Base-by-base conservation (phyloP, 2,329 filamentous ascomycete genomes). In the Venturia aucupariae region DNA sequence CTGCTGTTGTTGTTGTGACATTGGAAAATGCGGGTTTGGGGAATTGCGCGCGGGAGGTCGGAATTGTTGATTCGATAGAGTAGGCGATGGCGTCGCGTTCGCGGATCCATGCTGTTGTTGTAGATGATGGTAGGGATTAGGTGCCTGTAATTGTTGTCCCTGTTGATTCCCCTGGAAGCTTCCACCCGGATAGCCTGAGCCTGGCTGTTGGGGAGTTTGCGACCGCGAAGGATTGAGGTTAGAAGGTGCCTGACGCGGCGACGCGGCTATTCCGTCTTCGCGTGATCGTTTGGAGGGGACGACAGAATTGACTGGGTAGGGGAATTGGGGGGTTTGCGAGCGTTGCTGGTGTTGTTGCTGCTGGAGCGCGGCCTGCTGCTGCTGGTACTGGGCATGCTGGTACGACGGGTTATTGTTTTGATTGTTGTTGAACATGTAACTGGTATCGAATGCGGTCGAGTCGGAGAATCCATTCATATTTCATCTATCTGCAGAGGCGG, bases 11-110 rank as follows among this genome's bases (percentile, higher is more conserved):
- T 87, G 86, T 19, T 90, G 89, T 1, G 90, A 35, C 38, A 24
- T 24, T 24, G 63, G 92, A 74, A 95, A 96, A 32, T 38, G 42
- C 0, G 91, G 90, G 75, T 94, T 93, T 3, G 94, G 93, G 39
- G 94, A 97, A 75, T 97, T 90, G 71, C 92, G 82, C 73, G 89
- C 86, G 70, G 68, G 83, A 83, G 72, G 89, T 64, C 76, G 81
- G 76, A 85, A 86, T 63, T 85, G 82, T 72, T 95, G 92, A 72
- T 88, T 92, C 67, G 86, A 85, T 85, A 97, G 92, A 67, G 95
- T 93, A 35, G 94, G 94, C 7, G 94, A 97, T 13, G 93, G 93
- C 46, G 91, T 96, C 67, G 90, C 89, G 75, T 92, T 94, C 61
- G 86, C 83, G 3, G 91, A 92, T 62, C 88, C 87, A 71, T 90